These are phyloP conservation scores for Euptelea pleiosperma DNA, from an alignment of 164 flowering plant species.

Conservation along the genomic window DNA sequence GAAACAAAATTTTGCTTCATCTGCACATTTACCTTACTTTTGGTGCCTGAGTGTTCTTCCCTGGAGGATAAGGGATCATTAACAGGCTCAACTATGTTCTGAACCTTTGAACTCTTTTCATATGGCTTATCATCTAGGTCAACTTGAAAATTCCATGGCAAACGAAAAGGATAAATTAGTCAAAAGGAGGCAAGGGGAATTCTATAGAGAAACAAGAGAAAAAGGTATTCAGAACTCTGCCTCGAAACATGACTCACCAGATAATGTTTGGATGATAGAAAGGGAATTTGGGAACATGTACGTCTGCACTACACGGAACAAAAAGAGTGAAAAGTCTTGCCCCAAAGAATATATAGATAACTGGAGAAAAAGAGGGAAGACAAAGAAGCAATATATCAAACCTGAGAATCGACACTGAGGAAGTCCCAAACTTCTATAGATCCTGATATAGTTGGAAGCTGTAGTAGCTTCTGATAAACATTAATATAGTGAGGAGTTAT, in stretches of 20 bases:
- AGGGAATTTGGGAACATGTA: slow-evolving; percentile 81
- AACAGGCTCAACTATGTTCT: slow-evolving; percentile 22
- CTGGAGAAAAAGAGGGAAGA: background rate
- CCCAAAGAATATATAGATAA: background rate
- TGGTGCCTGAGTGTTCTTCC: slow-evolving; percentile 31
- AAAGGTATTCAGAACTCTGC: background rate
- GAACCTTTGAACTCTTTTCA: slow-evolving; percentile 34
- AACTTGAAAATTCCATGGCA: slow-evolving; percentile 40
- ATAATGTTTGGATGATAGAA: slow-evolving; percentile 76
- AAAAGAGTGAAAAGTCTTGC: background rate
- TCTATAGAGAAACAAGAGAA: slow-evolving; percentile 5
- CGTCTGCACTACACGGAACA: slow-evolving; percentile 53
- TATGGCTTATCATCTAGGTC: slow-evolving; percentile 47
- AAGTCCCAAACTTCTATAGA: slow-evolving; percentile 99
- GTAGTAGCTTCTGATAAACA: slow-evolving; percentile 67
- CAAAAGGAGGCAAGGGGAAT: background rate
- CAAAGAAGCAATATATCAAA: slow-evolving; percentile 21
- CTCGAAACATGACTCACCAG: slow-evolving; percentile 49
- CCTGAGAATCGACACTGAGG: slow-evolving; percentile 99
- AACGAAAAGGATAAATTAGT: slow-evolving; percentile 5
- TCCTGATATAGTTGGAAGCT: slow-evolving; percentile 80
- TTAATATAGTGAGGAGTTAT: slow-evolving; percentile 12
- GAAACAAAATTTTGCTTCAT: slow-evolving; percentile 32
- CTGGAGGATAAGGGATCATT: slow-evolving; percentile 25
- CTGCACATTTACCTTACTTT: slow-evolving; percentile 34